Evolutionary conservation across 192 early-diverging fungal species (phyloP).

Genomic region (Backusella australiensis): DNA sequence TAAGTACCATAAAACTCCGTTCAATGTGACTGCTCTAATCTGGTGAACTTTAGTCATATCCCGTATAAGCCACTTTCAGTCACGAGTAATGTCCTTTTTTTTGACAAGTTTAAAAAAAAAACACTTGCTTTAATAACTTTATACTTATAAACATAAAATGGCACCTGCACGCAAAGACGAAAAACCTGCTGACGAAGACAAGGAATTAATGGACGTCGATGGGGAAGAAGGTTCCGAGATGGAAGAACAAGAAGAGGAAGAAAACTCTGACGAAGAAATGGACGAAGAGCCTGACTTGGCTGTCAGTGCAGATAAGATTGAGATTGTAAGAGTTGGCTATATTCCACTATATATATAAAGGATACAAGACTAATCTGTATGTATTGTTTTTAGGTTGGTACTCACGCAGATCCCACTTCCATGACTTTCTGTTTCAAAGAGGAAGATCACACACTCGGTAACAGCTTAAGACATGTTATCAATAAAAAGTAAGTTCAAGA

Average conservation of each 20-base stretch:
- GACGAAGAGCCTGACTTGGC: slow-evolving; percentile 36
- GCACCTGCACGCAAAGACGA: slow-evolving; percentile 16
- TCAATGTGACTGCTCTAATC: no score
- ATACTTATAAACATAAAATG: slow-evolving; percentile 1
- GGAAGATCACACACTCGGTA: slow-evolving; percentile 97
- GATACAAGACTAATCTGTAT: neutral
- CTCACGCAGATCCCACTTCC: slow-evolving; percentile 65
- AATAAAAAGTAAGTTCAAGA: slow-evolving; percentile 83
- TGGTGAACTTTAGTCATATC: no score
- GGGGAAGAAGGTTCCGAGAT: neutral
- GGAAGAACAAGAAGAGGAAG: slow-evolving; percentile 19
- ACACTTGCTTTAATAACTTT: neutral
- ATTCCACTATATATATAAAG: no score
- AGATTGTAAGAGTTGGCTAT: slow-evolving; percentile 39
- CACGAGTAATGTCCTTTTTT: slow-evolving; percentile 4
- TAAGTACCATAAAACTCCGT: no score
- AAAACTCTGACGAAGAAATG: slow-evolving; percentile 27
- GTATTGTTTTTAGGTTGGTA: slow-evolving; percentile 35
- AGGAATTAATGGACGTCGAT: slow-evolving; percentile 4
- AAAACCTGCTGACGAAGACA: neutral
- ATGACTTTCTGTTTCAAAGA: slow-evolving; percentile 88
- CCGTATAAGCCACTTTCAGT: no score
- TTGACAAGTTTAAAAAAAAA: neutral
- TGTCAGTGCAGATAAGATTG: slow-evolving; percentile 40
- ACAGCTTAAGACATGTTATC: slow-evolving; percentile 86